These are phyloP conservation scores for Petunia axillaris DNA, from an alignment of 257 asterid genomes.

Conservation along the genomic window DNA sequence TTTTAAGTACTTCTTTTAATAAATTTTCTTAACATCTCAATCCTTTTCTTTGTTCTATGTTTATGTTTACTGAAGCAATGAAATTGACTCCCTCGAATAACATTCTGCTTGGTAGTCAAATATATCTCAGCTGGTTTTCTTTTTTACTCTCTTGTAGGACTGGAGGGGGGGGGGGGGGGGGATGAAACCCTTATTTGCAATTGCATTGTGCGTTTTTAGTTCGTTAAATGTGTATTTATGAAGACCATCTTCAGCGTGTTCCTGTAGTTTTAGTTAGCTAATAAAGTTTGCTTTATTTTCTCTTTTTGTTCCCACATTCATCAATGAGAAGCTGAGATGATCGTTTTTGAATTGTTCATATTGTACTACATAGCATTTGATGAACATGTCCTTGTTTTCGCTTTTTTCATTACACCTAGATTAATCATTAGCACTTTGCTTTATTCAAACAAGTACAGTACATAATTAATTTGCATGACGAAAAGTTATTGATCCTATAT, in stretches of 20 bases:
- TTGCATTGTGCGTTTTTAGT: background rate
- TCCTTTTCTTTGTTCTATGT: constrained; percentile 20
- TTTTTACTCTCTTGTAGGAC: background rate
- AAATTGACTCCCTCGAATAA: constrained; percentile 25
- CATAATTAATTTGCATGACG: constrained; percentile 18
- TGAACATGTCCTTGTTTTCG: constrained; percentile 30
- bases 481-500: constrained; percentile 2
- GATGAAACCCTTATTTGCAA: background rate
- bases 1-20: too few species aligned
- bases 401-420: constrained; percentile 35
- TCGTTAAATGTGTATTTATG: background rate
- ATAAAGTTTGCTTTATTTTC: constrained; percentile 7
- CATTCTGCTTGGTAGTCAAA: constrained; percentile 7
- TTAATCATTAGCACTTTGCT: constrained; percentile 33
- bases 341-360: background rate
- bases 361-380: constrained; percentile 8
- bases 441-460: background rate
- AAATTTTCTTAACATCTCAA: background rate
- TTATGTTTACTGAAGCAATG: constrained; percentile 9
- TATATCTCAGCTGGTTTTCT: background rate
- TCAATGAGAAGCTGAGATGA: constrained; percentile 16
- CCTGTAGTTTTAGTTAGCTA: background rate
- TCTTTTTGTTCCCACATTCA: constrained; percentile 29
- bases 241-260: constrained; percentile 18
- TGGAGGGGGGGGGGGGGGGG: too few species aligned